phyloP scores from a whole-genome alignment of 2,329 filamentous ascomycete genomes.

The Thielaviopsis punctulata region DNA sequence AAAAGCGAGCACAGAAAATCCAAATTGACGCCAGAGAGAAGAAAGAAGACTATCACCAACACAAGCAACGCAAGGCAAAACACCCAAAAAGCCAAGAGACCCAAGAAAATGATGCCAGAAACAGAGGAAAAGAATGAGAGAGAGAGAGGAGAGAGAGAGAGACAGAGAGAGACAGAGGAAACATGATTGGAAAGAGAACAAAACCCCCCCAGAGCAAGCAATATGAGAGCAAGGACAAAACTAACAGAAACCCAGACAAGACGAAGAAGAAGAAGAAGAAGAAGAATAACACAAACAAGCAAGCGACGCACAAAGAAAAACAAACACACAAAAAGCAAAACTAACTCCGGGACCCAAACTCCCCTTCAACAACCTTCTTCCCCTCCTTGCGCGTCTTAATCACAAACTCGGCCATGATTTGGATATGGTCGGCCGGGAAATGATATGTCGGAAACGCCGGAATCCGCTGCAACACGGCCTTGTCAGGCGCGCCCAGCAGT shows the following conservation, averaged over 20 bases:
- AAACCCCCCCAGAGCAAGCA: not conserved
- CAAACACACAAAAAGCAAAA: not conserved
- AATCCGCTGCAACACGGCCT: slow-evolving; percentile 67
- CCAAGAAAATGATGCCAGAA: not conserved
- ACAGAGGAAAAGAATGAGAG: not conserved
- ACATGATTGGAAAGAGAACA: not conserved
- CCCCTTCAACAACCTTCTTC: slow-evolving; percentile 46
- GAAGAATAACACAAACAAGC: not conserved
- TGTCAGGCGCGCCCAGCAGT: slow-evolving; percentile 72
- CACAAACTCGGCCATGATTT: slow-evolving; percentile 75
- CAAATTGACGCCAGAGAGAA: not conserved
- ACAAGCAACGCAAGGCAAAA: not conserved
- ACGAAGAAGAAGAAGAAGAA: not conserved
- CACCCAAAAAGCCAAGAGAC: not conserved
- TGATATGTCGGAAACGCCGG: slow-evolving; percentile 89
- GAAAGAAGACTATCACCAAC: too few relatives aligned
- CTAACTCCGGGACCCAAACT: slow-evolving; percentile 30
- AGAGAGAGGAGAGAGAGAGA: not conserved
- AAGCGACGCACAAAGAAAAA: not conserved
- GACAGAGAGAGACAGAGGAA: not conserved
- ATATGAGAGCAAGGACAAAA: slow-evolving; percentile 2
- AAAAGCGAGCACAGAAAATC: not conserved
- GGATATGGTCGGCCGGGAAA: slow-evolving; percentile 84
- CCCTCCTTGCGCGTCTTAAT: slow-evolving; percentile 78
- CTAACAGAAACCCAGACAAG: not conserved